Base-by-base conservation (phyloP, 208 protist genomes). In the Leptomonas seymouri region DNA sequence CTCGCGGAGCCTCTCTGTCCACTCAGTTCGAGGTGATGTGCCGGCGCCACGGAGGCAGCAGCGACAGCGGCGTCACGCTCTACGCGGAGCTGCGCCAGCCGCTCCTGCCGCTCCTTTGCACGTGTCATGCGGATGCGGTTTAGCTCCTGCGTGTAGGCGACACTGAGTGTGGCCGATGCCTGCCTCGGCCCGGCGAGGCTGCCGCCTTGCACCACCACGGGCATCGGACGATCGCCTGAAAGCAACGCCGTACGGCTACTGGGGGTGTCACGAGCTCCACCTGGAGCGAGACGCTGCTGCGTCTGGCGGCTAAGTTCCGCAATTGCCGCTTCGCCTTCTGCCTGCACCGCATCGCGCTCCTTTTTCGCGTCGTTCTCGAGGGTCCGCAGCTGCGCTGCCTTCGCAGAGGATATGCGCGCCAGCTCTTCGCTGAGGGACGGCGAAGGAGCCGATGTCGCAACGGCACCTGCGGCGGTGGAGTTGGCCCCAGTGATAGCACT, bases 21-120 rank as follows among this genome's bases (percentile, higher is more conserved):
- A 36, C 54, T 57, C 12, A 49, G 34, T 25, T 54, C 67, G 8
- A 67, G 45, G 25, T 31, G 31, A 5, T 15, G 25, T 5, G 21
- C 28, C 41, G 54, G 48, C 3, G 67, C 53, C 14, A 60, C 44
- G 36, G 76, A 48, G 28, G 16, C 72, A 21, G 56, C 39, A 28
- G 36, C 58, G 21, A 74, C 25, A 21, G 59, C 63, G 46, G 59
- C 71, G 25, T 76, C 54, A 23, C 69, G 76, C 46, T 76, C 75
- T 16, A 73, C 70, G 14, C 39, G 36, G 18, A 90, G 57, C 45
- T 74, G 51, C 34, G 51, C 23, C 36, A 90, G 59, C 31, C 71
- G 61, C 48, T 72, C 63, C 59, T 81, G 68, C n/a, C 83, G 78
- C 41, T 78, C 73, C 57, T 72, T 70, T 42, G 57, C 58, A 3